A percentile compares a stretch with the other conserved stretches of the same genome.
Conservation (phyloP, 2,329 filamentous ascomycete genomes). For the Seiridium cupressi region DNA sequence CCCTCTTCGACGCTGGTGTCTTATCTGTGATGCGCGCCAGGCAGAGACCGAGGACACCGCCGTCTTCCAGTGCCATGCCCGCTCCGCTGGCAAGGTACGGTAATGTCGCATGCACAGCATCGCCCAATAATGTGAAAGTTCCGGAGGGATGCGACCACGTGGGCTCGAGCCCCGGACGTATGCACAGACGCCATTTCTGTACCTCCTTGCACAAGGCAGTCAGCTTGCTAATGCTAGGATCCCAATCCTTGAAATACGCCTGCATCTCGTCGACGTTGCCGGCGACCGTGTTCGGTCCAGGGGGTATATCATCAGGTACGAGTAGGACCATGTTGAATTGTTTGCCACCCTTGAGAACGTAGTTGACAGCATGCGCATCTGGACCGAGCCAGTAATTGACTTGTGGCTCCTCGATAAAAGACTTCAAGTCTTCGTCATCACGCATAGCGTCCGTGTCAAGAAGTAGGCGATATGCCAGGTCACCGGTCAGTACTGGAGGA, state of each 20-base stretch:
- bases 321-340: conserved; percentile 51
- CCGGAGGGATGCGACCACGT: conserved; percentile 56
- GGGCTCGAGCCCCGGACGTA: conserved; percentile 27
- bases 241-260: conserved; percentile 55
- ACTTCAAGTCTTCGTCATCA: conserved; percentile 41
- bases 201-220: conserved; percentile 56
- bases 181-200: conserved; percentile 45
- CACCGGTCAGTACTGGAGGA: conserved; percentile 46
- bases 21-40: conserved; percentile 43
- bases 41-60: conserved; percentile 54
- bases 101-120: conserved; percentile 63
- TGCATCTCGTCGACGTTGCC: conserved; percentile 35
- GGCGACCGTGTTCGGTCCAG: conserved; percentile 33
- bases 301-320: conserved; percentile 48
- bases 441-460: conserved; percentile 43
- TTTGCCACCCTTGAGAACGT: conserved; percentile 44
- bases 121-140: conserved; percentile 58
- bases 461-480: conserved; percentile 48
- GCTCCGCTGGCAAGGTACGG: conserved; percentile 58
- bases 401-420: conserved; percentile 43
- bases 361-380: conserved; percentile 51
- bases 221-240: conserved; percentile 54
- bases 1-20: conserved; percentile 30
- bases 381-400: conserved; percentile 54
- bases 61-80: conserved; percentile 62